These are phyloP conservation scores for Aureobasidium sp. DNA, from an alignment of 2,329 filamentous ascomycete genomes.

Conservation along the genomic window DNA sequence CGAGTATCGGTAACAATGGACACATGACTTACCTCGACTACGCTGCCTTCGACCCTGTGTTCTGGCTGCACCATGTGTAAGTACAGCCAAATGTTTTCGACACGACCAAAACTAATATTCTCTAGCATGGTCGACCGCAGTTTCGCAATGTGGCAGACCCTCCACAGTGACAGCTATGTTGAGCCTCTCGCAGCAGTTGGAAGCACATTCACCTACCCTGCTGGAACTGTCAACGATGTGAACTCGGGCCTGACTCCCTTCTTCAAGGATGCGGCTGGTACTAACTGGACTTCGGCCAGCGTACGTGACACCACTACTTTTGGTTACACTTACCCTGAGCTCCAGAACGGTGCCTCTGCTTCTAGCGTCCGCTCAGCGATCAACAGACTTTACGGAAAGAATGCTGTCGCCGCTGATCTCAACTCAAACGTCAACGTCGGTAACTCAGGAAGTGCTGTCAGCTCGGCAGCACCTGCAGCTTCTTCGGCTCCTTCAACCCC, in stretches of 20 bases:
- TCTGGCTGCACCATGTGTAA: constrained; percentile 62
- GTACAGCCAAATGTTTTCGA: background rate
- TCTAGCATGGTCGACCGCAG: constrained; percentile 61
- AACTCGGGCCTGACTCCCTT: constrained; percentile 57
- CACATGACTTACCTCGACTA: constrained; percentile 66
- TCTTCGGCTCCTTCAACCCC: background rate
- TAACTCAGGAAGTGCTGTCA: constrained; percentile 24
- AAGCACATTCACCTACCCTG: constrained; percentile 55
- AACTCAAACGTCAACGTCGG: constrained; percentile 27
- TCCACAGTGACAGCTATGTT: constrained; percentile 64
- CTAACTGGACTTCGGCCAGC: constrained; percentile 61
- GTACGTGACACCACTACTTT: constrained; percentile 55
- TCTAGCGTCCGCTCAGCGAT: constrained; percentile 46
- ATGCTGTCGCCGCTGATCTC: background rate
- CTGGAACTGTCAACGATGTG: constrained; percentile 39
- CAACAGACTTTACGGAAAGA: constrained; percentile 49
- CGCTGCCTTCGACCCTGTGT: constrained; percentile 72
- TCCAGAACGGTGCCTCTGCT: constrained; percentile 35
- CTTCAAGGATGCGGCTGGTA: constrained; percentile 49
- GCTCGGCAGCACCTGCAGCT: background rate
- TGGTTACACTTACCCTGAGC: constrained; percentile 70
- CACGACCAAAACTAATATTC: constrained; percentile 22
- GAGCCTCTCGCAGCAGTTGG: constrained; percentile 45
- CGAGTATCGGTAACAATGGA: constrained; percentile 51
- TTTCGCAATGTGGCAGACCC: constrained; percentile 68